Percentiles rank a stretch among this genome's conserved stretches.
phyloP scores from a whole-genome alignment of 352 stramenopile species.

The Phytopythium aichiense region DNA sequence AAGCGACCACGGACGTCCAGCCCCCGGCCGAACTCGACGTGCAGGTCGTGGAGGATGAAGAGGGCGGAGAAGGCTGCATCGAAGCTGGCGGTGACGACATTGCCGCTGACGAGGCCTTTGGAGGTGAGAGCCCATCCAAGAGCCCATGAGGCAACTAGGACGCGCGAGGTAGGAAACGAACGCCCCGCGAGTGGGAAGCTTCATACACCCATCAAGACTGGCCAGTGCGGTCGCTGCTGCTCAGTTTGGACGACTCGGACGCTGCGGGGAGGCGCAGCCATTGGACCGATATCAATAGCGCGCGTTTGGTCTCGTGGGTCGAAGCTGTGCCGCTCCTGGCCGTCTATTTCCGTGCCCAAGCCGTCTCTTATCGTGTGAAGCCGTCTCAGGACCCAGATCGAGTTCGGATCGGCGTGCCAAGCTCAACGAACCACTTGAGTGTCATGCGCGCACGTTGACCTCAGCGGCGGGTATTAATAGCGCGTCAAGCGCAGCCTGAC shows the following conservation, averaged over 20 bases:
- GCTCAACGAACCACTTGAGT: too few species aligned
- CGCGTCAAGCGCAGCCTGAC: neutral
- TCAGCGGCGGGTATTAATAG: neutral
- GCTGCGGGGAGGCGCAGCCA: neutral
- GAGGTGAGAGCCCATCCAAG: neutral
- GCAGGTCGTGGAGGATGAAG: neutral
- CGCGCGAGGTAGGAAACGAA: neutral
- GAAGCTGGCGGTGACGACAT: neutral
- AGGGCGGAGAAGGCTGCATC: too few species aligned
- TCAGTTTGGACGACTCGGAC: neutral
- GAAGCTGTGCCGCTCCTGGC: neutral
- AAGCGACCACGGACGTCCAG: neutral
- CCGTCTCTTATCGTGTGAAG: neutral
- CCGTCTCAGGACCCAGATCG: neutral
- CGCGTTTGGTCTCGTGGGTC: neutral
- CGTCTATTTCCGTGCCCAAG: neutral
- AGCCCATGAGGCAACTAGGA: neutral
- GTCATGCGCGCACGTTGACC: too few species aligned
- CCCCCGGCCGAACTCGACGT: neutral
- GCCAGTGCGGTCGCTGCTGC: neutral
- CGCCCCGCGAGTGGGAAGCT: neutral
- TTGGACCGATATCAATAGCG: neutral
- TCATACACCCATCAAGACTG: neutral
- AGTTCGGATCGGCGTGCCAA: too few species aligned
- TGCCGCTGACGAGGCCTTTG: neutral